Percentiles rank a stretch among this genome's conserved stretches.
Conservation (phyloP, 257 asterid species). For the Nyctanthes arbortristis region DNA sequence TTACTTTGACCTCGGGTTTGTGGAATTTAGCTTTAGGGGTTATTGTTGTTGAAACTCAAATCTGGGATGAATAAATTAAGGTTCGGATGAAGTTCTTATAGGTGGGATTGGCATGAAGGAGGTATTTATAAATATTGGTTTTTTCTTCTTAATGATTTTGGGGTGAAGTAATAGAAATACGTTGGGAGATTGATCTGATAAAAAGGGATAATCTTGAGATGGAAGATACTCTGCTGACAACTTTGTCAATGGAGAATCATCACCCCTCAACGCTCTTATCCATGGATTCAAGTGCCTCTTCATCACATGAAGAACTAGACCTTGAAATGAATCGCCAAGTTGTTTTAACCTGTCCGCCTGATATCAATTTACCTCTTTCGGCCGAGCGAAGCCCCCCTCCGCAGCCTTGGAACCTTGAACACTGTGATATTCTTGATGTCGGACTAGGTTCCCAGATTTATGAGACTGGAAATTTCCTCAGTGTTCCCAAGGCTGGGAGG, state of each 20-base stretch:
- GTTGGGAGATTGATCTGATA: background rate
- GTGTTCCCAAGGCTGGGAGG: constrained; percentile 50
- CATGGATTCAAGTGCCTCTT: constrained; percentile 71
- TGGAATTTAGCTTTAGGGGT: constrained; percentile 26
- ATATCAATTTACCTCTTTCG: constrained; percentile 69
- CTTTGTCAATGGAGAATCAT: constrained; percentile 64
- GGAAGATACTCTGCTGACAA: constrained; percentile 57
- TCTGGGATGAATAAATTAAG: constrained; percentile 31
- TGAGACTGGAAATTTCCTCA: constrained; percentile 51
- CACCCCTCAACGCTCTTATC: constrained; percentile 72
- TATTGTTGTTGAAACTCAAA: constrained; percentile 12
- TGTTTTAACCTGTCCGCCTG: constrained; percentile 59
- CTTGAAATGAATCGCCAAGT: constrained; percentile 62
- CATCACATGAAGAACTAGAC: constrained; percentile 59
- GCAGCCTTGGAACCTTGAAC: constrained; percentile 54
- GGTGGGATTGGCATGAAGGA: constrained; percentile 36
- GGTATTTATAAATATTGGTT: constrained; percentile 28
- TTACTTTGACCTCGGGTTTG: constrained; percentile 4
- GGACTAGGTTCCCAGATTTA: constrained; percentile 54
- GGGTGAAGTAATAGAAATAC: constrained; percentile 23
- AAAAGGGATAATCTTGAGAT: constrained; percentile 28
- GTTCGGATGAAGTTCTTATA: constrained; percentile 39
- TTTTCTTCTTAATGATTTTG: constrained; percentile 33
- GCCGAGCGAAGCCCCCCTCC: constrained; percentile 67
- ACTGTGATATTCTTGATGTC: constrained; percentile 67